Percentiles rank a stretch among this genome's conserved stretches.
These are phyloP conservation scores for Rhodamnia argentea DNA, from an alignment of 345 rosid species.

Conservation along the genomic window DNA sequence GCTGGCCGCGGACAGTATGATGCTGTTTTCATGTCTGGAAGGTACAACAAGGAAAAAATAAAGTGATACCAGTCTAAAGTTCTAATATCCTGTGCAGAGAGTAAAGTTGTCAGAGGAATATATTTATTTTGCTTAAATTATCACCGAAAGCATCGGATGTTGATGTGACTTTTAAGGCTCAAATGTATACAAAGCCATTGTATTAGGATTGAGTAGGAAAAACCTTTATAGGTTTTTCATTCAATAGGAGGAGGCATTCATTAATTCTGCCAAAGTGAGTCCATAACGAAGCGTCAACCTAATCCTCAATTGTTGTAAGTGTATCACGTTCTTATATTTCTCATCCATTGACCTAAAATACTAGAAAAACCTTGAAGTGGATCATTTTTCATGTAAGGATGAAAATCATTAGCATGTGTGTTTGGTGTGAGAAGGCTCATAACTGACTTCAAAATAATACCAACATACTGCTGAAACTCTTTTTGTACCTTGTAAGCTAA, in stretches of 20 bases:
- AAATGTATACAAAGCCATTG: not conserved
- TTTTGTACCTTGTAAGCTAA: not conserved
- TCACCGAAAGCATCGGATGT: not conserved
- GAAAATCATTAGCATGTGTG: not conserved
- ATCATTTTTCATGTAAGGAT: not conserved
- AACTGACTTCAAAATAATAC: not conserved
- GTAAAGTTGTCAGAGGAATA: not conserved
- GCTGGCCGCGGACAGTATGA: slow-evolving; percentile 80
- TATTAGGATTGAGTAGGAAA: not conserved
- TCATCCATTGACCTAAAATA: not conserved
- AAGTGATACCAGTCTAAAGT: not conserved
- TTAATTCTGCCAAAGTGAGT: not conserved
- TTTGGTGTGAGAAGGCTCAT: not conserved
- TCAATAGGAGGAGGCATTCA: not conserved
- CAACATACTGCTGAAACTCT: not conserved
- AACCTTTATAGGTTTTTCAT: not conserved
- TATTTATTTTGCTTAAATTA: not conserved
- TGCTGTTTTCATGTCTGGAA: slow-evolving; percentile 97
- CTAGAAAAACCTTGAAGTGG: not conserved
- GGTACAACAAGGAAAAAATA: slow-evolving; percentile 26
- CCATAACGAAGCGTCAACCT: not conserved
- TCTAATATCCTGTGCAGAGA: not conserved
- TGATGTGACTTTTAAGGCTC: not conserved
- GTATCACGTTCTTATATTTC: not conserved
- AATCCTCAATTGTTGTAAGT: not conserved